Evolutionary conservation across 2,329 filamentous ascomycete genomes (phyloP).

Genomic region (Alternaria ethzedia): DNA sequence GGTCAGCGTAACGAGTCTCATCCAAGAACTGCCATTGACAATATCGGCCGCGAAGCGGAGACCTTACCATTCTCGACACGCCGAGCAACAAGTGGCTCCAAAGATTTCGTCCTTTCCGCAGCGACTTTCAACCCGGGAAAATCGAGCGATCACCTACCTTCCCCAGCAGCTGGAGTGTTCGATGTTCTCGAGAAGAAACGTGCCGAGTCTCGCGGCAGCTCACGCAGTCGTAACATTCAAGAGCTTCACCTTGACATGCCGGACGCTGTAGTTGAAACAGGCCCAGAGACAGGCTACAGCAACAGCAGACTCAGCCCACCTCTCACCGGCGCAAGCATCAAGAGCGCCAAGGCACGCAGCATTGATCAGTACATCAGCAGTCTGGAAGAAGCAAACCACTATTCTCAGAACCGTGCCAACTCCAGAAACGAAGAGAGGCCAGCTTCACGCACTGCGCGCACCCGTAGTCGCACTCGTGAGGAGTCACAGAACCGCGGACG

Average conservation of each 20-base stretch:
- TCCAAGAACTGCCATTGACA: constrained; percentile 46
- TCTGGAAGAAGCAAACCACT: constrained; percentile 76
- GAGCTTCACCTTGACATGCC: constrained; percentile 63
- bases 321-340: constrained; percentile 57
- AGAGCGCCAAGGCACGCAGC: constrained; percentile 67
- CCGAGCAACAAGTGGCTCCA: constrained; percentile 62
- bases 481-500: constrained; percentile 74
- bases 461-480: constrained; percentile 60
- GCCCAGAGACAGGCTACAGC: constrained; percentile 51
- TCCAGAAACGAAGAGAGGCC: constrained; percentile 54
- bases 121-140: constrained; percentile 43
- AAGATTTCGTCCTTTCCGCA: constrained; percentile 54
- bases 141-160: constrained; percentile 60
- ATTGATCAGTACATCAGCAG: constrained; percentile 87
- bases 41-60: constrained; percentile 51
- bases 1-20: constrained; percentile 39
- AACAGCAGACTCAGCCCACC: constrained; percentile 61
- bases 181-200: constrained; percentile 68
- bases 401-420: constrained; percentile 50
- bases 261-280: constrained; percentile 51
- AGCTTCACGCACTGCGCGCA: constrained; percentile 54
- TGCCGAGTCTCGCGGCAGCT: constrained; percentile 69
- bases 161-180: constrained; percentile 70
- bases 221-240: constrained; percentile 78
- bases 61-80: constrained; percentile 46